Percentiles rank a stretch among this genome's conserved stretches.
These are phyloP conservation scores for Bipolaris bicolor DNA, from an alignment of 2,329 filamentous ascomycete genomes.

Conservation along the genomic window DNA sequence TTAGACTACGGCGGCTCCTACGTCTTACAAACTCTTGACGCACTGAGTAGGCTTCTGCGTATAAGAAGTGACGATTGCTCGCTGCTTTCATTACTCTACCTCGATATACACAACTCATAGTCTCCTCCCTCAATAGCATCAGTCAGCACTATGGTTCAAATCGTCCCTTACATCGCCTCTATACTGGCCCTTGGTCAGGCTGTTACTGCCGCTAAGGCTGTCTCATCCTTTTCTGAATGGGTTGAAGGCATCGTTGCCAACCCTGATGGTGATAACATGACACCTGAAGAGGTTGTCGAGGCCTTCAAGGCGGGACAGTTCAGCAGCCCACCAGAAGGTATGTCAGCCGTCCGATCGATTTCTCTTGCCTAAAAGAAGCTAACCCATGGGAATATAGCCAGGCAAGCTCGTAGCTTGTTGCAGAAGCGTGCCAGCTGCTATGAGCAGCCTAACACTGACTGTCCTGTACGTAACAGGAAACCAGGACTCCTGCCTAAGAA, in stretches of 20 bases:
- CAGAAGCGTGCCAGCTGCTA: conserved; percentile 19
- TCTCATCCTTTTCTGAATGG: conserved; percentile 21
- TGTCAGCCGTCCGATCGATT: background rate
- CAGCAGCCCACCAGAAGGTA: conserved; percentile 17
- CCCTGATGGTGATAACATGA: conserved; percentile 20
- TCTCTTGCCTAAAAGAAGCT: conserved; percentile 8
- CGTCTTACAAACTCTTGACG: background rate
- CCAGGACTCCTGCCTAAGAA: conserved; percentile 1
- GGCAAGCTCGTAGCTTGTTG: conserved; percentile 15
- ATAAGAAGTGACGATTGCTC: background rate
- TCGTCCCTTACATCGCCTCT: conserved; percentile 17
- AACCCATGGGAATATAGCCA: conserved; percentile 9
- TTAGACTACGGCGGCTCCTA: background rate
- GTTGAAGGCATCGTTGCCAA: conserved; percentile 21
- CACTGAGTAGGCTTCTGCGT: background rate
- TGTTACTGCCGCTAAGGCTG: conserved; percentile 17
- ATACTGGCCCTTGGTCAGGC: conserved; percentile 17
- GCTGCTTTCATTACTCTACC: background rate
- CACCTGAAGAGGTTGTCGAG: conserved; percentile 19
- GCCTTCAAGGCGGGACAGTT: conserved; percentile 17
- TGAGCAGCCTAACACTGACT: conserved; percentile 10
- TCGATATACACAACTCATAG: background rate
- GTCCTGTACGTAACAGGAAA: conserved; percentile 10
- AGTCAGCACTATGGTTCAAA: conserved; percentile 17
- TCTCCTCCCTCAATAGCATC: conserved; percentile 5